Conservation (phyloP, 768 basidiomycete genomes). For the Podaxis sp. region DNA sequence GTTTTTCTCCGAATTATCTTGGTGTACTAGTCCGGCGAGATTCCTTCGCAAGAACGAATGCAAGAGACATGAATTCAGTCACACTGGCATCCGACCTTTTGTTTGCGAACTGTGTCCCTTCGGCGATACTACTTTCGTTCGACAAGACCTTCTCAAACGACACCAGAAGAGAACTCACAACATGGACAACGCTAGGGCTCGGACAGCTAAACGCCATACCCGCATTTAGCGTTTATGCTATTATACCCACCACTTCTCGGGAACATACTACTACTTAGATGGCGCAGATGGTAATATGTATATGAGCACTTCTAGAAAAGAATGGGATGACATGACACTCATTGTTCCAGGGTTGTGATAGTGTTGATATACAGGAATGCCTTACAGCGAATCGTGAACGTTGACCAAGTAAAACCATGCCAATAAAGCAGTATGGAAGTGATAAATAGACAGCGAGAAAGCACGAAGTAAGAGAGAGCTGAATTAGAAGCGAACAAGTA, state of each 20-base stretch:
- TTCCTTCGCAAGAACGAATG: conserved; percentile 77
- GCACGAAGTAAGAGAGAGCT: background rate
- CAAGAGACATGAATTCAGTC: conserved; percentile 68
- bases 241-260: background rate
- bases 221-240: background rate
- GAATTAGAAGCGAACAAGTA: background rate
- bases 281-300: background rate
- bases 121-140: conserved; percentile 49
- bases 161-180: conserved; percentile 59
- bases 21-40: conserved; percentile 42
- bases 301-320: conserved; percentile 1
- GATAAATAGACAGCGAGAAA: background rate
- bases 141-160: conserved; percentile 64
- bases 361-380: conserved; percentile 7
- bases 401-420: background rate
- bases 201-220: conserved; percentile 23
- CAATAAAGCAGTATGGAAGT: background rate
- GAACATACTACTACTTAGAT: background rate
- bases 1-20: background rate
- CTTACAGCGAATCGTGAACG: background rate
- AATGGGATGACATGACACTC: background rate
- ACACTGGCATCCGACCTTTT: conserved; percentile 56
- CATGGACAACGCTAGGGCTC: conserved; percentile 22
- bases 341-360: background rate
- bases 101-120: conserved; percentile 49